A percentile compares a stretch with the other conserved stretches of the same genome.
Evolutionary conservation across 495 filamentous ascomycete species (phyloP).

Genomic region (Hypomontagnella monticulosa): DNA sequence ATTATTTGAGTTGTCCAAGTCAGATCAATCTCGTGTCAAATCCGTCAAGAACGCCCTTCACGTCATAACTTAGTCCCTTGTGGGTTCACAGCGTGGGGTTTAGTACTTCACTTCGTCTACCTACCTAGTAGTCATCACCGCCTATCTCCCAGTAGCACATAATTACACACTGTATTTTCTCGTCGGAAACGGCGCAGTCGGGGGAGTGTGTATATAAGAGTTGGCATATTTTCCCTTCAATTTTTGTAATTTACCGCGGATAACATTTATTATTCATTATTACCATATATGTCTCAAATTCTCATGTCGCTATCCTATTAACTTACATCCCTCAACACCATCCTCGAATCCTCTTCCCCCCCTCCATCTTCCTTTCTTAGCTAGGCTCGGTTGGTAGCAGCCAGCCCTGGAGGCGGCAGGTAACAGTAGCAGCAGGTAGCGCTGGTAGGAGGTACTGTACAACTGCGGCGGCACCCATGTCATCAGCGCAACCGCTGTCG

Average conservation of each 20-base stretch:
- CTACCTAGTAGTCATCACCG: too few relatives aligned
- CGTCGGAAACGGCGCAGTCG: too few relatives aligned
- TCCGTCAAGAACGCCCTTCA: constrained; percentile 17
- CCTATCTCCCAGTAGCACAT: too few relatives aligned
- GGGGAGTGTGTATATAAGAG: background rate
- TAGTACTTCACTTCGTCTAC: background rate
- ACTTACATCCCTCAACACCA: background rate
- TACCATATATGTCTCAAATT: background rate
- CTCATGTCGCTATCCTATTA: constrained; percentile 7
- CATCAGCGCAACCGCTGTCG: background rate
- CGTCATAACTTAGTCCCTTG: background rate
- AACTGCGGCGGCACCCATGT: background rate
- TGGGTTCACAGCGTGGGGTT: background rate
- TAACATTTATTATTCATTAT: background rate
- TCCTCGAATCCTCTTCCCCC: background rate
- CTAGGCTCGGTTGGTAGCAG: background rate
- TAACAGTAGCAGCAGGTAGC: too few relatives aligned
- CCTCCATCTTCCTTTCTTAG: background rate
- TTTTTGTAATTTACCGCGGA: background rate
- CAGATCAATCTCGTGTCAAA: background rate
- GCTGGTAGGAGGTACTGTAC: too few relatives aligned
- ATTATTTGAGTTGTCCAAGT: too few relatives aligned
- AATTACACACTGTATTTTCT: too few relatives aligned
- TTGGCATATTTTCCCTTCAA: too few relatives aligned
- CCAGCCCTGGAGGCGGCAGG: too few relatives aligned